Percentiles rank a stretch among this genome's conserved stretches.
These are phyloP conservation scores for Raffaelea deltoideospora DNA, from an alignment of 2,329 filamentous ascomycete genomes.

Conservation along the genomic window DNA sequence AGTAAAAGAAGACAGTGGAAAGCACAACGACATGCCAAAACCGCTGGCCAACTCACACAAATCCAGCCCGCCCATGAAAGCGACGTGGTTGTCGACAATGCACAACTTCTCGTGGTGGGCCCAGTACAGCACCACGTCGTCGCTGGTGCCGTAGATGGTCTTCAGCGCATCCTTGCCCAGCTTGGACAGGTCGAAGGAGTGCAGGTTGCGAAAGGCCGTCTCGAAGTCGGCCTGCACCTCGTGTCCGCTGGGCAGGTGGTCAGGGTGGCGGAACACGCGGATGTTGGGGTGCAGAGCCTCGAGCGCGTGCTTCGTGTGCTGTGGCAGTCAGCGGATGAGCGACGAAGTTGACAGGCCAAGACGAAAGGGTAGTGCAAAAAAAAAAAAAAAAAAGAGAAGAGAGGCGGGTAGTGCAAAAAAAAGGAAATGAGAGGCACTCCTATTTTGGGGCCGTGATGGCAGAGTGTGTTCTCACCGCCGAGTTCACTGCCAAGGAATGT, in stretches of 20 bases:
- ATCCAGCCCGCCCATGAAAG: conserved; percentile 86
- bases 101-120: conserved; percentile 88
- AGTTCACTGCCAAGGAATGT: conserved; percentile 7
- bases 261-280: conserved; percentile 77
- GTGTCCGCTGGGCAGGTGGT: conserved; percentile 64
- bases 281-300: conserved; percentile 73
- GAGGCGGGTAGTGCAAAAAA: no score
- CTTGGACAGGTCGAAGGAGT: conserved; percentile 41
- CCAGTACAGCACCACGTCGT: conserved; percentile 78
- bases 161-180: conserved; percentile 60
- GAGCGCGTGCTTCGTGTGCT: conserved; percentile 67
- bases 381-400: no score
- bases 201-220: conserved; percentile 36
- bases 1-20: not conserved
- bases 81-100: conserved; percentile 60
- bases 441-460: no score
- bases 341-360: not conserved
- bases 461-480: conserved; percentile 1
- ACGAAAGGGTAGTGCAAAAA: no score
- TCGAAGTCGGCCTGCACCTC: conserved; percentile 54
- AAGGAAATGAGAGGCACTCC: no score
- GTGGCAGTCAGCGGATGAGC: no score
- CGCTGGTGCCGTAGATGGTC: conserved; percentile 65
- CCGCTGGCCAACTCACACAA: conserved; percentile 43
- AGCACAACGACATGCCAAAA: not conserved